Evolutionary conservation across 1,284 basidiomycete species (phyloP).

Genomic region (Ceratorhiza oryzae-sativae): DNA sequence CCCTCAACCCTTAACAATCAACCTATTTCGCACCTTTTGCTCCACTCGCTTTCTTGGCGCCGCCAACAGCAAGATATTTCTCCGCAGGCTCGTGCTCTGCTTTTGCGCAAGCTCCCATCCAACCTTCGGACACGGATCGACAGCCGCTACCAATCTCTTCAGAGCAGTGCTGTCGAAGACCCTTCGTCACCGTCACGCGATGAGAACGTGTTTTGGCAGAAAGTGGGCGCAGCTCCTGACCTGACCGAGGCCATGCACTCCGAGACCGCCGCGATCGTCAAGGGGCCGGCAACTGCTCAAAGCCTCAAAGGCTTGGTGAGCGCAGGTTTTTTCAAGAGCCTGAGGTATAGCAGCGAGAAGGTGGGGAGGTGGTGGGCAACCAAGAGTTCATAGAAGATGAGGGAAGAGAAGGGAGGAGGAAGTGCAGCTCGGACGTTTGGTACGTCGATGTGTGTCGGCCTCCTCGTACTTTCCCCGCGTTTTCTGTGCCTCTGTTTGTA

Average conservation of each 20-base stretch:
- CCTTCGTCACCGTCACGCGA: slow-evolving; percentile 53
- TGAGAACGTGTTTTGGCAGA: slow-evolving; percentile 77
- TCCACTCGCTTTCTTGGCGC: not conserved
- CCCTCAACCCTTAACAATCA: not conserved
- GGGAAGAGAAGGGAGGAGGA: not conserved
- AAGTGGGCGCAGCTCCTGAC: slow-evolving; percentile 68
- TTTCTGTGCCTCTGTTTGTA: slow-evolving; percentile 19
- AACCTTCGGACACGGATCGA: slow-evolving; percentile 67
- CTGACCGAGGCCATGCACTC: slow-evolving; percentile 64
- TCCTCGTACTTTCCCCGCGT: slow-evolving; percentile 13
- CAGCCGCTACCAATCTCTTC: slow-evolving; percentile 54
- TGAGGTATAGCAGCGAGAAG: slow-evolving; percentile 78
- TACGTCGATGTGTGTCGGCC: slow-evolving; percentile 29
- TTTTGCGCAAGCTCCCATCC: slow-evolving; percentile 78
- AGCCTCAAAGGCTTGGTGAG: slow-evolving; percentile 86
- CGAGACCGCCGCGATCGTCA: slow-evolving; percentile 74
- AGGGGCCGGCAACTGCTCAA: slow-evolving; percentile 83
- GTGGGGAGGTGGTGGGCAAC: slow-evolving; percentile 80
- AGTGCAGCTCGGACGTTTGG: slow-evolving; percentile 21
- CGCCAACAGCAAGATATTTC: slow-evolving; percentile 69
- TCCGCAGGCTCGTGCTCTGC: slow-evolving; percentile 69
- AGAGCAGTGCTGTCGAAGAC: slow-evolving; percentile 46
- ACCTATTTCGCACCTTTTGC: not conserved
- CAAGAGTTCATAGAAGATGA: slow-evolving; percentile 31
- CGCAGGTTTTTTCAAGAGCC: slow-evolving; percentile 80